A percentile compares a stretch with the other conserved stretches of the same genome.
phyloP scores from a whole-genome alignment of 331 rosid genomes.

The Dryas integrifolia region DNA sequence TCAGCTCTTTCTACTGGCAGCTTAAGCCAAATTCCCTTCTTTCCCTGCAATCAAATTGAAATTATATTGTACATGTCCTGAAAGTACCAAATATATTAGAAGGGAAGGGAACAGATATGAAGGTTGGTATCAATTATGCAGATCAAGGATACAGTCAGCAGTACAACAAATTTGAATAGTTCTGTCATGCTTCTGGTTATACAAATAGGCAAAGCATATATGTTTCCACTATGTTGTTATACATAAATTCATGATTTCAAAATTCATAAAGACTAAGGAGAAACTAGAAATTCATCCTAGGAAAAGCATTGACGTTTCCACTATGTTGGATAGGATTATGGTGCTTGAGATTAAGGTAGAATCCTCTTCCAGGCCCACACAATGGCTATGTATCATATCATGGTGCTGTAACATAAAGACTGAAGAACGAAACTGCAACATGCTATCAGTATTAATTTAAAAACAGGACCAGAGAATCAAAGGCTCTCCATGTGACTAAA shows the following conservation, averaged over 20 bases:
- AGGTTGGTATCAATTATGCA: not conserved
- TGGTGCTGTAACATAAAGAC: too few relatives aligned
- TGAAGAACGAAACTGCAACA: not conserved
- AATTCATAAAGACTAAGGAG: not conserved
- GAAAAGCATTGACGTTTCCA: not conserved
- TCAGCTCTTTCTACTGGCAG: constrained; percentile 66
- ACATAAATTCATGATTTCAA: not conserved
- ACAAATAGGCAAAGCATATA: not conserved
- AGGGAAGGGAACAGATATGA: not conserved
- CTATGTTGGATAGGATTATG: not conserved
- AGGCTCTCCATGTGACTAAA: not conserved
- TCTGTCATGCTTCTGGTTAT: not conserved
- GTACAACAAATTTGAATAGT: not conserved
- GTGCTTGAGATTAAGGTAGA: too few relatives aligned
- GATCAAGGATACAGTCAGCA: not conserved
- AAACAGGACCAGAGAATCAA: not conserved
- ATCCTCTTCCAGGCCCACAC: too few relatives aligned
- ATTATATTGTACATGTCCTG: not conserved
- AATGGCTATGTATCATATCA: too few relatives aligned
- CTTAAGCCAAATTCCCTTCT: constrained; percentile 94
- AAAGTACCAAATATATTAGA: not conserved
- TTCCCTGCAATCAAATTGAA: constrained; percentile 57
- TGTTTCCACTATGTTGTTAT: not conserved
- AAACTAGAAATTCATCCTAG: not conserved
- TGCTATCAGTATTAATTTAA: not conserved